A percentile compares a stretch with the other conserved stretches of the same genome.
phyloP scores from a whole-genome alignment of 805 yeast species.

The Metschnikowia matae region DNA sequence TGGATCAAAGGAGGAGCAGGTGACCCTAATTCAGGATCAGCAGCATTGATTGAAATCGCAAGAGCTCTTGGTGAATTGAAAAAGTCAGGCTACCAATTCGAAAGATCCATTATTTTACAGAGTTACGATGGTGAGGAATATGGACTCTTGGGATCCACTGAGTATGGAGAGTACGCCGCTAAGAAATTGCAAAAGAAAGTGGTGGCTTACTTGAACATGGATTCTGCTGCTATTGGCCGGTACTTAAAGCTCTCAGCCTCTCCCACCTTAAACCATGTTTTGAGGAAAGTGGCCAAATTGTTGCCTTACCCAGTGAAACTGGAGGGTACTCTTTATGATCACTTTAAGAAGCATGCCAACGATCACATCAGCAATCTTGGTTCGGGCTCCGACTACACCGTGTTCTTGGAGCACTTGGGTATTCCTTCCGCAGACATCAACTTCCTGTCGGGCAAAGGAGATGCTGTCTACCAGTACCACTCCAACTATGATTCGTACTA shows the following conservation, averaged over 20 bases:
- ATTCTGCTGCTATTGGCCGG: constrained; percentile 56
- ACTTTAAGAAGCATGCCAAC: constrained; percentile 38
- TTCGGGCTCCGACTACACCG: constrained; percentile 45
- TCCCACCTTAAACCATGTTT: constrained; percentile 50
- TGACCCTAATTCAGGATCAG: constrained; percentile 75
- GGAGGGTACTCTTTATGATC: constrained; percentile 37
- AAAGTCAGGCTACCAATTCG: constrained; percentile 65
- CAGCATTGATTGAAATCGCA: constrained; percentile 60
- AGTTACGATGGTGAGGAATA: constrained; percentile 83
- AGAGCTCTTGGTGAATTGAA: constrained; percentile 53
- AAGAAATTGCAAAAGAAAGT: constrained; percentile 44
- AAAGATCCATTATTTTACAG: constrained; percentile 62
- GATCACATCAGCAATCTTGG: constrained; percentile 27
- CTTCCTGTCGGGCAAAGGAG: constrained; percentile 29
- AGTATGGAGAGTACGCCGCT: constrained; percentile 63
- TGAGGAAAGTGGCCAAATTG: constrained; percentile 35
- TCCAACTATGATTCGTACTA: constrained; percentile 55
- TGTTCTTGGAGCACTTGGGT: constrained; percentile 64
- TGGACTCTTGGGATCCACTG: constrained; percentile 73
- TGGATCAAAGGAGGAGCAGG: constrained; percentile 79
- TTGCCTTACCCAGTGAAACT: constrained; percentile 16
- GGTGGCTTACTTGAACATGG: constrained; percentile 67
- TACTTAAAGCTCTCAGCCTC: constrained; percentile 46
- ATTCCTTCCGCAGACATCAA: constrained; percentile 52
- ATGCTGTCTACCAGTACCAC: constrained; percentile 54